These are phyloP conservation scores for Aspergillus brunneoviolaceus DNA, from an alignment of 2,329 filamentous ascomycete species.

Conservation along the genomic window DNA sequence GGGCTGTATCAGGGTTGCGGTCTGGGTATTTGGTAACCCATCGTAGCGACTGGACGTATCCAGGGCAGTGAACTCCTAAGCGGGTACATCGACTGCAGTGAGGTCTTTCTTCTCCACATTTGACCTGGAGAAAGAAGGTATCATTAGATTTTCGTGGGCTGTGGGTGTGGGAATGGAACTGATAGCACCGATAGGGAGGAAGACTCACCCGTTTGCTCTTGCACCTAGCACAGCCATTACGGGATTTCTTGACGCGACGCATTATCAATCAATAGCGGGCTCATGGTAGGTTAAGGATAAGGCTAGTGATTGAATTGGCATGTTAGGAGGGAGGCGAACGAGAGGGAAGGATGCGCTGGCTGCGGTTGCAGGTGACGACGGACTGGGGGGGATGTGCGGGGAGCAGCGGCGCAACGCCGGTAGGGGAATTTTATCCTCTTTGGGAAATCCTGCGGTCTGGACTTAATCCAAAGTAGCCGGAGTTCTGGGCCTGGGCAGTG, in stretches of 20 bases:
- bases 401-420: not conserved
- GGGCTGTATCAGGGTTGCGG: constrained; percentile 10
- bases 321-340: not conserved
- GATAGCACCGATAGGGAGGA: constrained; percentile 3
- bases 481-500: not conserved
- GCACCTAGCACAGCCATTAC: constrained; percentile 44
- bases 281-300: constrained; percentile 33
- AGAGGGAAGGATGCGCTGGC: not conserved
- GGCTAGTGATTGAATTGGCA: constrained; percentile 22
- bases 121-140: constrained; percentile 29
- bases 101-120: constrained; percentile 43
- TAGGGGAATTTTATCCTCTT: constrained; percentile 9
- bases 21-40: constrained; percentile 38
- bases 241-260: constrained; percentile 44
- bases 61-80: constrained; percentile 38
- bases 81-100: constrained; percentile 40
- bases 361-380: not conserved
- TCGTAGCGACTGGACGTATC: constrained; percentile 38
- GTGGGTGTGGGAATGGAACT: not conserved
- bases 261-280: constrained; percentile 39
- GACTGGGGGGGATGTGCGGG: constrained; percentile 1
- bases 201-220: constrained; percentile 40
- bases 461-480: not conserved
- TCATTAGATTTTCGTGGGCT: not conserved
- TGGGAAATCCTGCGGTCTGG: constrained; percentile 9